Conservation (phyloP, 2,329 filamentous ascomycete species). For the Arthroderma sp. region DNA sequence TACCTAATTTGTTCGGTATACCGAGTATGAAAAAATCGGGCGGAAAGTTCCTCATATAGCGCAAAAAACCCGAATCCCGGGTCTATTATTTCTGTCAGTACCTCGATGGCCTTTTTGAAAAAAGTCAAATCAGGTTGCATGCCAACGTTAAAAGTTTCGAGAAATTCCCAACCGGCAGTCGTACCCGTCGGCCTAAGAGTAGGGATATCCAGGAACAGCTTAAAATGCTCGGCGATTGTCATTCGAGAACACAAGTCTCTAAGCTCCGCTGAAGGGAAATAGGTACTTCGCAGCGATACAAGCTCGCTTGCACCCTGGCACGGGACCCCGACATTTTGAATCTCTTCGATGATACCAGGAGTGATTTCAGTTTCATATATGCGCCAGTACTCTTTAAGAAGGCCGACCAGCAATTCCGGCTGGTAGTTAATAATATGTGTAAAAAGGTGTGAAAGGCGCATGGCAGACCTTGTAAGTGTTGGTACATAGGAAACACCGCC, state of each 20-base stretch:
- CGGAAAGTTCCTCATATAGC: not conserved
- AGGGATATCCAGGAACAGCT: not conserved
- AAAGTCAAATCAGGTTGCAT: not conserved
- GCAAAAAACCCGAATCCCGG: not conserved
- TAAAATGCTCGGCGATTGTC: not conserved
- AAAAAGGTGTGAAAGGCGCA: not conserved
- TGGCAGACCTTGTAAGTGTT: not conserved
- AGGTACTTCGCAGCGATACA: not conserved
- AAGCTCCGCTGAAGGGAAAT: not conserved
- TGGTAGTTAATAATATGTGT: not conserved
- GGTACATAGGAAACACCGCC: not conserved
- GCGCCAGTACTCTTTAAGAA: not conserved
- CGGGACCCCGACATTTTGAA: not conserved
- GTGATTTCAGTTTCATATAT: not conserved
- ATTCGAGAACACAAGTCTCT: not conserved
- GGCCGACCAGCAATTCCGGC: not conserved
- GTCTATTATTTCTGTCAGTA: no score
- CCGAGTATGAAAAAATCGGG: not conserved
- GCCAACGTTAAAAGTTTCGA: not conserved
- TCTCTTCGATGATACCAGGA: not conserved
- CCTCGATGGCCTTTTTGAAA: not conserved
- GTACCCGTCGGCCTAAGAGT: not conserved
- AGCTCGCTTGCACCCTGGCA: not conserved
- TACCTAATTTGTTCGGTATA: no score
- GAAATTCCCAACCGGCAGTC: not conserved